Percentiles rank a stretch among this genome's conserved stretches.
These are phyloP conservation scores for Wickerhamomyces sp. DNA, from an alignment of 1,139 yeast genomes.

Conservation along the genomic window DNA sequence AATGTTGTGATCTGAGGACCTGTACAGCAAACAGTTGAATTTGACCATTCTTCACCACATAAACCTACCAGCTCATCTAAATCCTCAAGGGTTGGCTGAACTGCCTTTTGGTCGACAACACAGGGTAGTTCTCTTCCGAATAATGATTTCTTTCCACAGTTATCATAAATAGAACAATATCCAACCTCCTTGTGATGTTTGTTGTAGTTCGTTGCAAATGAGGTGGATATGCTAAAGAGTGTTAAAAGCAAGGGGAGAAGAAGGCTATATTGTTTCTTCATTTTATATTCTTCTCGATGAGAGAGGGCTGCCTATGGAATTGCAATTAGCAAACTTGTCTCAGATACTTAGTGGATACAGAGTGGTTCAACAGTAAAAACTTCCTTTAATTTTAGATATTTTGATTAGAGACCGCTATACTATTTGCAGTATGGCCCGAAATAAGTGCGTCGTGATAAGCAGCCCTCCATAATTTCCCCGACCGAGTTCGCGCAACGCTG, in stretches of 20 bases:
- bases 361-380: too few relatives aligned
- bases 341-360: too few relatives aligned
- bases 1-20: conserved; percentile 43
- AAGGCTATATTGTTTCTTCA: too few relatives aligned
- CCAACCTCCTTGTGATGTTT: conserved; percentile 9
- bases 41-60: conserved; percentile 69
- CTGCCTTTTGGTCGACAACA: conserved; percentile 47
- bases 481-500: too few relatives aligned
- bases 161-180: conserved; percentile 28
- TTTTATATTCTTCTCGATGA: too few relatives aligned
- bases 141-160: conserved; percentile 74
- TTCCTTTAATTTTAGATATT: too few relatives aligned
- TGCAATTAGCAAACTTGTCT: too few relatives aligned
- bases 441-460: too few relatives aligned
- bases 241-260: neutral
- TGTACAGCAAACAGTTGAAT: conserved; percentile 47
- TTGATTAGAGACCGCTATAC: too few relatives aligned
- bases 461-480: too few relatives aligned
- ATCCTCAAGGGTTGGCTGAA: conserved; percentile 41
- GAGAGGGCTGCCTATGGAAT: too few relatives aligned
- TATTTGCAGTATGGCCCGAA: too few relatives aligned
- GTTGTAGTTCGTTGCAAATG: neutral
- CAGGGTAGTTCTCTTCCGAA: conserved; percentile 84
- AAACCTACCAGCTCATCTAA: conserved; percentile 45
- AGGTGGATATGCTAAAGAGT: neutral